These are phyloP conservation scores for Lyophyllum decastes DNA, from an alignment of 768 basidiomycete species.

Conservation along the genomic window DNA sequence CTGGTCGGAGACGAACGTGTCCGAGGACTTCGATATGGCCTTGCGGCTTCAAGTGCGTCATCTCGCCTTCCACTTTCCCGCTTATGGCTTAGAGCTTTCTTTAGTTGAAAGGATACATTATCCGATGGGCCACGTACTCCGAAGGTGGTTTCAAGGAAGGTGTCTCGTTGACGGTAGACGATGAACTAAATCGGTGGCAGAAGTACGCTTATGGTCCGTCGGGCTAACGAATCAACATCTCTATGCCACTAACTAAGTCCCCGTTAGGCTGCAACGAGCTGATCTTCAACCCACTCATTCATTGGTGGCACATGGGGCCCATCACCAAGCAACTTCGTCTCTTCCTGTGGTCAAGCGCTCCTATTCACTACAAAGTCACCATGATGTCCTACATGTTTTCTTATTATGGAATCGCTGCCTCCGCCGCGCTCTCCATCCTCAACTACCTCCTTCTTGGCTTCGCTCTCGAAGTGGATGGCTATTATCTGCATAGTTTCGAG, in stretches of 20 bases:
- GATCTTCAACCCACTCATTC: slow-evolving; percentile 79
- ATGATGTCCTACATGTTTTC: slow-evolving; percentile 76
- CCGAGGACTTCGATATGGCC: slow-evolving; percentile 86
- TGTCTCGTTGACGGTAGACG: slow-evolving; percentile 85
- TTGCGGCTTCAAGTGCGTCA: slow-evolving; percentile 52
- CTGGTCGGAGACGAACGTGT: slow-evolving; percentile 83
- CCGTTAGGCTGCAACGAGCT: slow-evolving; percentile 70
- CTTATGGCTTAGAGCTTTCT: not conserved
- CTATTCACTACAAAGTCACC: slow-evolving; percentile 81
- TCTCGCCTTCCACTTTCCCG: not conserved
- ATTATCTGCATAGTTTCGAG: slow-evolving; percentile 71
- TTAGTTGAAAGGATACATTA: slow-evolving; percentile 65
- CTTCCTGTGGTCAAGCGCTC: slow-evolving; percentile 77
- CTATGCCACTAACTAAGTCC: not conserved
- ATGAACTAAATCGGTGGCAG: slow-evolving; percentile 92
- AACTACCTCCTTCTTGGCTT: slow-evolving; percentile 75
- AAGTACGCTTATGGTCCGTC: slow-evolving; percentile 76
- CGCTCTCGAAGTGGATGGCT: slow-evolving; percentile 64
- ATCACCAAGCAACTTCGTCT: slow-evolving; percentile 79
- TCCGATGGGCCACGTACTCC: slow-evolving; percentile 86
- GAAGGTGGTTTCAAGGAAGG: slow-evolving; percentile 90
- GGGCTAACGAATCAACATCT: not conserved
- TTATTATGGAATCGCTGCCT: slow-evolving; percentile 65
- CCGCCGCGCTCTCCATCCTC: slow-evolving; percentile 59
- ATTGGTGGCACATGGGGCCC: slow-evolving; percentile 80